phyloP scores from a whole-genome alignment of 257 asterid species.

The Solanum etuberosum region DNA sequence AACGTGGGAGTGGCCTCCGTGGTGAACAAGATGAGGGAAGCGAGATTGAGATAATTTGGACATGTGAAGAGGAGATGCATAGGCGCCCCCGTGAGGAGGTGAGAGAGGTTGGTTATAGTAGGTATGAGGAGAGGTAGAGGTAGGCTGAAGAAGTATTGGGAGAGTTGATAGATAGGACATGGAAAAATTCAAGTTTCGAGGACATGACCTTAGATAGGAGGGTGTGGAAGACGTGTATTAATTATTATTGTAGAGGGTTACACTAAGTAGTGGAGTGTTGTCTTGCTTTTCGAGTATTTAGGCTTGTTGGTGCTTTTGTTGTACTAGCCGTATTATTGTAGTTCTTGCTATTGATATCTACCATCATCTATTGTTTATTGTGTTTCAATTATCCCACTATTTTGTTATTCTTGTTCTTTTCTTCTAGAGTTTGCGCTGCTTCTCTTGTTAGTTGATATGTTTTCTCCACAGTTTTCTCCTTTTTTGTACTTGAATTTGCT shows the following conservation, averaged over 20 bases:
- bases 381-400: neutral
- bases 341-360: neutral
- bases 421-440: too few species aligned
- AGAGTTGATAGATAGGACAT: neutral
- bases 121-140: neutral
- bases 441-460: too few species aligned
- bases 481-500: too few species aligned
- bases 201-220: neutral
- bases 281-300: neutral
- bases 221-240: neutral
- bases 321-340: neutral
- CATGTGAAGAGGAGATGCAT: neutral
- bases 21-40: neutral
- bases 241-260: neutral
- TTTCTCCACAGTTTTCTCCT: too few species aligned
- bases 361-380: neutral
- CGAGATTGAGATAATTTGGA: neutral
- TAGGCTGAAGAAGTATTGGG: neutral
- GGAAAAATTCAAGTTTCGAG: neutral
- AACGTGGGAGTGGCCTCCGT: neutral
- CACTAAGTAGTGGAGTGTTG: neutral
- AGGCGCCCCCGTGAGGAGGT: neutral
- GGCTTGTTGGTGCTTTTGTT: neutral
- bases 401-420: neutral
- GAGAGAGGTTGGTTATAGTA: neutral